These are phyloP conservation scores for Marsdenia floribunda DNA, from an alignment of 257 asterid species.

Conservation along the genomic window DNA sequence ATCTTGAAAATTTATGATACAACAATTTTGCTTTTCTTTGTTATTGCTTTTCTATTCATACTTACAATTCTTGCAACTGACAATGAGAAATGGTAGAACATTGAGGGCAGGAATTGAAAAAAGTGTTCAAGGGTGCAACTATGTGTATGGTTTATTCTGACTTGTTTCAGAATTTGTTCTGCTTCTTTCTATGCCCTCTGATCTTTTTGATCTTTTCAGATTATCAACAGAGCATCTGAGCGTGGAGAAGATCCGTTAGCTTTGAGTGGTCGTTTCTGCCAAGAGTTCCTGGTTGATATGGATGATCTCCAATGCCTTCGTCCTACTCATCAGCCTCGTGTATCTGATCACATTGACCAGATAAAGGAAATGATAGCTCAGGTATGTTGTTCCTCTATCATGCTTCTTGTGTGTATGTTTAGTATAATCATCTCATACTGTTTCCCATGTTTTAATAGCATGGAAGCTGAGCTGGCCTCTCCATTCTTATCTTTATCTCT, in stretches of 20 bases:
- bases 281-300: slow-evolving; percentile 78
- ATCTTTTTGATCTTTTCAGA: slow-evolving; percentile 35
- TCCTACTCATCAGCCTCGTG: slow-evolving; percentile 80
- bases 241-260: slow-evolving; percentile 53
- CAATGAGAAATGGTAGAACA: neutral
- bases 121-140: neutral
- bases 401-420: neutral
- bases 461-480: neutral
- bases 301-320: slow-evolving; percentile 74
- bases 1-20: neutral
- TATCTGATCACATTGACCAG: slow-evolving; percentile 68
- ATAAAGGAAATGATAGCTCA: slow-evolving; percentile 70
- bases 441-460: neutral
- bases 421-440: neutral
- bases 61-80: neutral
- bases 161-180: neutral
- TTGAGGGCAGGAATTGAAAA: neutral
- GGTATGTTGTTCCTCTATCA: slow-evolving; percentile 34
- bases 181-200: neutral
- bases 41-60: neutral
- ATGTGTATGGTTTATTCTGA: neutral
- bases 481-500: no score
- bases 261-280: slow-evolving; percentile 69
- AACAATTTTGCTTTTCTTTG: neutral
- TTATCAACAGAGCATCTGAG: slow-evolving; percentile 70